Evolutionary conservation across 1,284 basidiomycete species (phyloP), one percentile per base, ranked within the genome.

Genomic region (Hemileia vastatrix): DNA sequence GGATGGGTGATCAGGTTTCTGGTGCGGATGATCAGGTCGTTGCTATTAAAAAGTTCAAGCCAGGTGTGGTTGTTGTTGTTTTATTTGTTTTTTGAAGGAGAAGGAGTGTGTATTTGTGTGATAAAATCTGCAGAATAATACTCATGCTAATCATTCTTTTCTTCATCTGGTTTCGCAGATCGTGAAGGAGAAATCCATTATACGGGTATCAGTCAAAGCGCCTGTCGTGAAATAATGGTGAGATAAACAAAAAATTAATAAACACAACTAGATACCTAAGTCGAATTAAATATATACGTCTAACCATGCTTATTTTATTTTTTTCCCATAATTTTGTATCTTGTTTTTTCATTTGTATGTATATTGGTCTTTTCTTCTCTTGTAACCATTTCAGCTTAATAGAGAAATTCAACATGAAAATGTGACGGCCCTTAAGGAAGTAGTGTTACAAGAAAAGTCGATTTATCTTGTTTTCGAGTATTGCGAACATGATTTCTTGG

Each of bases 41-140:
- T 71, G 95, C 94, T 3, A 97, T 98, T 79, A 99, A 99, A 80
- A 99, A 98, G 77, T 98, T 98, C 81, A 99, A 99, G 76, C 93
- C 94, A 32, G 59, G 59, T 62, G 21, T 13, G 27, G 9, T 43
- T 43, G 36, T 8, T 43, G 6, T 43, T n/a, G 15, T 8, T 43
- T 6, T 43, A 8, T 43, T 43, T 6, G 36, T n/a, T 43, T 43
- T n/a, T 6, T 8, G 36, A 8, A 8, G 0, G 95, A 98, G 80
- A 97, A 97, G 76, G 92, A 95, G 78, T 91, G 91, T 33, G 92
- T 95, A 72, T 85, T 90, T 1, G 79, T 87, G 6, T 43, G n/a
- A n/a, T n/a, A n/a, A n/a, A n/a, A n/a, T n/a, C n/a, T n/a, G n/a
- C n/a, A n/a, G n/a, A n/a, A n/a, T n/a, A n/a, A n/a, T n/a, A n/a